phyloP scores from a whole-genome alignment of 257 asterid genomes.

The Craterostigma plantagineum region DNA sequence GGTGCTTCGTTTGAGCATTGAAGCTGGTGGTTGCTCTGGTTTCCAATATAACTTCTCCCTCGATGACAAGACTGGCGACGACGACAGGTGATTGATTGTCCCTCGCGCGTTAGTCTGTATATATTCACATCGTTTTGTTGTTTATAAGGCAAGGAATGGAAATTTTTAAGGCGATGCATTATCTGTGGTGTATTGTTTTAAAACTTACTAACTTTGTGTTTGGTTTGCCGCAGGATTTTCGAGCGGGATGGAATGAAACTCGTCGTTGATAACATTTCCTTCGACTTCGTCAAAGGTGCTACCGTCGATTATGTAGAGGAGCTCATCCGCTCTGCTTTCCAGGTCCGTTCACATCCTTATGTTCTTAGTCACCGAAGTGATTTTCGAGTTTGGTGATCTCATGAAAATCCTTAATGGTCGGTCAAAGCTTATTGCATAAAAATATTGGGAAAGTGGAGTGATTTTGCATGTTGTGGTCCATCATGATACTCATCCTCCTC shows the following conservation, averaged over 20 bases:
- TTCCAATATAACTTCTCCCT: constrained; percentile 81
- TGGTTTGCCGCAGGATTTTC: constrained; percentile 39
- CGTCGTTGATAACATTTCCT: constrained; percentile 78
- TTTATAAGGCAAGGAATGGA: background rate
- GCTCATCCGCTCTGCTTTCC: constrained; percentile 92
- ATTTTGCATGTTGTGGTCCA: too few relatives aligned
- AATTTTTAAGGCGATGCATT: background rate
- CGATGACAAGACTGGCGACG: constrained; percentile 48
- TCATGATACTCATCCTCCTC: too few relatives aligned
- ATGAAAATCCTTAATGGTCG: too few relatives aligned
- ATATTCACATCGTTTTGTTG: background rate
- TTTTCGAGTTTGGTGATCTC: too few relatives aligned
- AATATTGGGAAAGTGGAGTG: too few relatives aligned
- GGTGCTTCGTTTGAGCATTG: constrained; percentile 79
- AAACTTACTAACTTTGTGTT: too few relatives aligned
- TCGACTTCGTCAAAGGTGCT: constrained; percentile 77
- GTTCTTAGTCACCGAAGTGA: too few relatives aligned
- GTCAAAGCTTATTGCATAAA: too few relatives aligned
- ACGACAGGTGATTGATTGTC: constrained; percentile 51
- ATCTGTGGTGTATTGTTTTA: too few relatives aligned
- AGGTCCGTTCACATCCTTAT: constrained; percentile 41
- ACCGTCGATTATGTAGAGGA: constrained; percentile 88
- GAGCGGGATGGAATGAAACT: constrained; percentile 82
- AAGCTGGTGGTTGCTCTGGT: constrained; percentile 98
- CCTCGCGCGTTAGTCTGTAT: background rate